Percentiles rank a stretch among this genome's conserved stretches.
Conservation (phyloP, 2,329 filamentous ascomycete species). For the Aspergillus bombycis region DNA sequence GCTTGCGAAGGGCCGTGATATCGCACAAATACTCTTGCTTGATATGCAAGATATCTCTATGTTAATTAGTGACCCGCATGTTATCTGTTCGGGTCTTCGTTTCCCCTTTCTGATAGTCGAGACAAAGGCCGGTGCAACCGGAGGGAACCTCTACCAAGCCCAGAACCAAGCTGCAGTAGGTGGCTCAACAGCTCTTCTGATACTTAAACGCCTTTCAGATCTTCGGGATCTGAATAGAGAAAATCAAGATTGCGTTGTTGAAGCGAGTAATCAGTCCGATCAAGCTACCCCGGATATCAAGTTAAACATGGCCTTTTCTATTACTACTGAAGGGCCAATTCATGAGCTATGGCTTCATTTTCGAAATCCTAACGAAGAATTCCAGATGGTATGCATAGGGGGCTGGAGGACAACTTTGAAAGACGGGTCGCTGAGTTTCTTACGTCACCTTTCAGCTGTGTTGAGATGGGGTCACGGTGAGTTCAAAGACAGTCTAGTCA, state of each 20-base stretch:
- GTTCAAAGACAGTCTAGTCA: too few relatives aligned
- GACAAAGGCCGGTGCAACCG: slow-evolving; percentile 5
- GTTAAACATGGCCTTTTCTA: slow-evolving; percentile 10
- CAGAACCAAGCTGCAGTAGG: slow-evolving; percentile 13
- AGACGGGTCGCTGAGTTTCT: too few relatives aligned
- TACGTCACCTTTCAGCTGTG: too few relatives aligned
- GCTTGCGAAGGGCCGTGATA: too few relatives aligned
- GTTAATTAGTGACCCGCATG: slow-evolving; percentile 11
- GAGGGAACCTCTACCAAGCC: slow-evolving; percentile 11
- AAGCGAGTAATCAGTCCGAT: background rate
- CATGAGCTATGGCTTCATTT: slow-evolving; percentile 10
- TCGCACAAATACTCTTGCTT: slow-evolving; percentile 33
- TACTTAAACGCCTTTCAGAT: background rate
- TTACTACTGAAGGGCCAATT: slow-evolving; percentile 6
- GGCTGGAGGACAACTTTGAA: too few relatives aligned
- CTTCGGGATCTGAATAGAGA: background rate
- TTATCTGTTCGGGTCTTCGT: background rate
- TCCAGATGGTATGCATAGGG: too few relatives aligned
- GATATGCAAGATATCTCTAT: slow-evolving; percentile 49
- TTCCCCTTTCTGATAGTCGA: slow-evolving; percentile 16
- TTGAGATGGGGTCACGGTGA: too few relatives aligned
- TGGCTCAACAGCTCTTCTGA: slow-evolving; percentile 3
- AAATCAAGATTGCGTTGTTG: background rate
- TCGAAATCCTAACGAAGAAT: too few relatives aligned
- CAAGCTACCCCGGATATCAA: background rate